These are phyloP conservation scores for Nyssa sinensis DNA, from an alignment of 148 eudicot genomes.

Conservation along the genomic window DNA sequence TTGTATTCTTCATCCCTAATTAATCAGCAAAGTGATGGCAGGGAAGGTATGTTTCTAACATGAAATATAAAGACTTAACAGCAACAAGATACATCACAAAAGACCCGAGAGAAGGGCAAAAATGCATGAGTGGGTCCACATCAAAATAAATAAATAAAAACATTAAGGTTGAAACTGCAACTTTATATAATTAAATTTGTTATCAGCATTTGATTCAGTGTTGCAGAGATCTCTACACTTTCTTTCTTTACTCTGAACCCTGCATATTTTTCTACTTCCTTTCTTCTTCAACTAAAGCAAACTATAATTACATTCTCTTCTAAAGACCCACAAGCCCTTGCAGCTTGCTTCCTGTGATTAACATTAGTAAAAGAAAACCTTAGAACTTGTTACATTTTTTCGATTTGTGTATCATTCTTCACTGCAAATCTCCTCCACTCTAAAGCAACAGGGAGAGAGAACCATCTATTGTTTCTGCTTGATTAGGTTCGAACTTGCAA, in stretches of 20 bases:
- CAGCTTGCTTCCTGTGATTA: constrained; percentile 14
- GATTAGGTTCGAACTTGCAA: constrained; percentile 5
- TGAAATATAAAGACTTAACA: too few relatives aligned
- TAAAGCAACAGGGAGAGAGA: neutral
- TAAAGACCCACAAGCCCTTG: constrained; percentile 17
- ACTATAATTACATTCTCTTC: constrained; percentile 21
- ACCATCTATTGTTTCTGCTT: constrained; percentile 6
- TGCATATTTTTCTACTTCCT: constrained; percentile 17
- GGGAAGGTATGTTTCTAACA: too few relatives aligned
- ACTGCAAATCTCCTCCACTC: neutral
- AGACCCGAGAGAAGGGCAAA: too few relatives aligned
- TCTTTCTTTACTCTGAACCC: neutral
- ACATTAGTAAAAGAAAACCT: neutral
- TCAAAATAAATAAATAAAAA: too few relatives aligned
- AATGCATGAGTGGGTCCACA: too few relatives aligned
- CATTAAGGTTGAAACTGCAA: neutral
- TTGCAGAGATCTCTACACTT: constrained; percentile 20
- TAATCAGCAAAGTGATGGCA: too few relatives aligned
- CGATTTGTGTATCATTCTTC: constrained; percentile 2
- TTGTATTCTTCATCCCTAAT: too few relatives aligned
- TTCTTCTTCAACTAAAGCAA: constrained; percentile 12
- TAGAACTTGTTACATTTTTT: neutral
- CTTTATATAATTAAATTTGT: neutral
- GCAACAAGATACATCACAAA: too few relatives aligned
- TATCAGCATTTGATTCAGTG: constrained; percentile 4